Base-by-base conservation (phyloP, 306 rosid genomes). In the Datisca glomerata region DNA sequence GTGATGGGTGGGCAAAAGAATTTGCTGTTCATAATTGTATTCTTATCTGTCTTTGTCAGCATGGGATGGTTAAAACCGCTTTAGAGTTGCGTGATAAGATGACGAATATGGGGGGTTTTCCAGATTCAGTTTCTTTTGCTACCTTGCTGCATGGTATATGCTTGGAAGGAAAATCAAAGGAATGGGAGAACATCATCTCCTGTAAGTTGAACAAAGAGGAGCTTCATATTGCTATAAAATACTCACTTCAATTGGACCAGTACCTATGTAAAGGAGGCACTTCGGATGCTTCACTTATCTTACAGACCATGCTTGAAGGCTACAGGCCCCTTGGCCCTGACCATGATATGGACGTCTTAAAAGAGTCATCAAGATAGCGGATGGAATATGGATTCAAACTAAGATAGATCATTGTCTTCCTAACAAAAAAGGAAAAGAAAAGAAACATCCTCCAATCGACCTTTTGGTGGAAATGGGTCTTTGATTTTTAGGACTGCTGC, bases 61-160 rank as follows among this genome's bases (percentile, higher is more conserved):
- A 70, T 55, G 74, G 76, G 60, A 74, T 69, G 96, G 74, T 72
- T 60, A 81, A 70, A 55, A 57, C 65, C 41, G 93, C 86, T 36
- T 59, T 63, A 15, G 52, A 55, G 51, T 73, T 86, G 64, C 72
- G 32, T 41, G 61, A 58, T 47, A 78, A 67, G 76, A 75, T 72
- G 75, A 51, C 46, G 40, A 41, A 47, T 40, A 75, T 51, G 53
- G 91, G 83, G 14, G 43, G 78, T 38, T 52, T 16, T 49, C 31
- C 63, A 45, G 73, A 72, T 52, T 62, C 76, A 45, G 83, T 78
- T 49, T 70, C 75, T 63, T 75, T 80, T 43, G 32, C 65, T 40
- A 79, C 80, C 34, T 53, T 86, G 53, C 65, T 86, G 6, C 71
- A 78, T 65, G 93, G 91, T 44, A 23, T 86, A 49, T 78, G 82